Percentiles rank a stretch among this genome's conserved stretches.
Conservation (phyloP, 495 filamentous ascomycete species). For the Aspergillus panamensis region DNA sequence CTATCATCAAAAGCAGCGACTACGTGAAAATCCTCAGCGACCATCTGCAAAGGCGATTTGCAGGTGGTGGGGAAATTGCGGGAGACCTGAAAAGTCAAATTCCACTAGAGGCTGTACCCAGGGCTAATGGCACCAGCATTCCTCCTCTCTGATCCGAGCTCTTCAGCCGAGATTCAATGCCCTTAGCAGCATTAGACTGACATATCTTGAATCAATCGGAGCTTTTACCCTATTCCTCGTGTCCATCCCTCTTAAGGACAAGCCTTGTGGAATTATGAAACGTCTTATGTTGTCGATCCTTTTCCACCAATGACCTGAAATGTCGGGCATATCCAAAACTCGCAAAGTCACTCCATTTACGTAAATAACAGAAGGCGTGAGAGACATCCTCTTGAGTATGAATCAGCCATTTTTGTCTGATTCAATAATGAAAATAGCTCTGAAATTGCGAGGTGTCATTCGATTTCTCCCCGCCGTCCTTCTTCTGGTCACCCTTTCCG, state of each 20-base stretch:
- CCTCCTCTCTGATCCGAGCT: background rate
- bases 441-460: background rate
- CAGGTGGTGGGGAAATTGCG: background rate
- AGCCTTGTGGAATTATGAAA: background rate
- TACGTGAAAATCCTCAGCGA: too few relatives aligned
- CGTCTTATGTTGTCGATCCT: background rate
- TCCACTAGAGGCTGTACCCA: background rate
- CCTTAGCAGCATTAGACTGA: too few relatives aligned
- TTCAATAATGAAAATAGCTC: background rate
- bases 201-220: too few relatives aligned
- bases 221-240: background rate
- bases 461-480: slow-evolving; percentile 4
- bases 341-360: background rate
- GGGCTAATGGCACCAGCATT: background rate
- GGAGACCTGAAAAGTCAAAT: background rate
- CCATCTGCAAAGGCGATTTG: background rate
- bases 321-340: background rate
- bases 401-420: background rate
- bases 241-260: background rate
- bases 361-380: background rate
- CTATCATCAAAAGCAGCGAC: background rate
- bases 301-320: background rate
- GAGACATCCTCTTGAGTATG: background rate
- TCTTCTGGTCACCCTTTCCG: background rate
- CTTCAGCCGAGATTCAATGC: slow-evolving; percentile 4